Base-by-base conservation (phyloP, 768 basidiomycete genomes). In the Amanita exitialis region DNA sequence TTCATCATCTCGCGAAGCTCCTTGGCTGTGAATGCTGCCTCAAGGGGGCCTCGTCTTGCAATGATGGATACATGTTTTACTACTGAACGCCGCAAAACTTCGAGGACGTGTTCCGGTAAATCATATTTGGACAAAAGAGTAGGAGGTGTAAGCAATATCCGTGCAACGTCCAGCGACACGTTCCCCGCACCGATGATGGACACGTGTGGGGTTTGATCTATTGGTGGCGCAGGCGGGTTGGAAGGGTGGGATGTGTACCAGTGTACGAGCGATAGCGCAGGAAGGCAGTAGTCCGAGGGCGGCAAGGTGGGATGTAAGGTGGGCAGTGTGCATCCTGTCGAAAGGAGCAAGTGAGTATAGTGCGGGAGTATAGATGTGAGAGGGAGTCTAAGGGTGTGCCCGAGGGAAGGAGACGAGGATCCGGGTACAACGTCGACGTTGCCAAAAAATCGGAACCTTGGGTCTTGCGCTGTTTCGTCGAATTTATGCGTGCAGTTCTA, bases 401-500 rank as follows among this genome's bases (percentile, higher is more conserved):
- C 69, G 42, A 85, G 27, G 12, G 20, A 27, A n/a, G 21, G 37
- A 3, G 43, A 35, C 6, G 43, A 35, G 3, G 44, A 75, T 1
- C 70, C 54, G 4, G 62, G 61, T 2, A 69, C 72, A 49, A 89
- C 64, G 53, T 87, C 79, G 12, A 95, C 83, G 60, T 97, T 96
- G 32, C 94, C 96, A 65, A 95, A 95, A 69, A 91, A 97, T 16
- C 76, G 72, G 58, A 97, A 82, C 2, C 94, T 80, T 0, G 79
- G 69, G 60, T 98, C 93, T n/a, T 65, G 55, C 0, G 91, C 89
- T 1, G 83, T 76, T 23, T 74, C 69, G 61, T 95, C 90, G 58
- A 99, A 98, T 71, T 95, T 97, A 68, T 95, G 81, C 20, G 86
- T 91, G 68, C 93, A 96, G 66, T 98, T 98, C 94, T 97, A 50